These are phyloP conservation scores for Begonia peltatifolia DNA, from an alignment of 306 rosid genomes.

Conservation along the genomic window DNA sequence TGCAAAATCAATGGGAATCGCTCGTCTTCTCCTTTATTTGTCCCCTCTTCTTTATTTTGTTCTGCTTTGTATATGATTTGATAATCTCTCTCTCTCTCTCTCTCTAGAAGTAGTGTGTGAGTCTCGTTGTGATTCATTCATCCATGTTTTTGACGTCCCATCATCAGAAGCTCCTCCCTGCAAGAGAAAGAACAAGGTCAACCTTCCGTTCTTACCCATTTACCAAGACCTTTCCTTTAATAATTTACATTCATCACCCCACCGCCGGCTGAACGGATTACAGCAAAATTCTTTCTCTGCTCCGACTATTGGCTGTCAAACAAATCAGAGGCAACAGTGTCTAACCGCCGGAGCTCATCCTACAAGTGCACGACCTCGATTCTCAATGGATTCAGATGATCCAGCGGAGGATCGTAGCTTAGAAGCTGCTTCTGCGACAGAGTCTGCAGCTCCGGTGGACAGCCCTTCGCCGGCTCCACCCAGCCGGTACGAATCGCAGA, in stretches of 20 bases:
- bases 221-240: conserved; percentile 17
- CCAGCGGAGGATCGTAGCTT: conserved; percentile 10
- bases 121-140: conserved; percentile 14
- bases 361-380: conserved; percentile 13
- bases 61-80: too few relatives aligned
- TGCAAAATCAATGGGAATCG: too few relatives aligned
- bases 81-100: too few relatives aligned
- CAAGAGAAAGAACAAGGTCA: background rate
- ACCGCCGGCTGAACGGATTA: too few relatives aligned
- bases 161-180: conserved; percentile 24
- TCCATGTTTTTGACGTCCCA: conserved; percentile 57
- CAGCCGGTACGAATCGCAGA: conserved; percentile 92
- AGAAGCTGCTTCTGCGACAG: too few relatives aligned
- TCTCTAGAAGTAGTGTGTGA: too few relatives aligned
- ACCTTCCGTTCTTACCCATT: conserved; percentile 4
- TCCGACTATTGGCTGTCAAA: too few relatives aligned
- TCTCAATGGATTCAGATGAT: conserved; percentile 5
- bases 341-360: conserved; percentile 2
- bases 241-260: background rate
- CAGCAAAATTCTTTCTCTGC: too few relatives aligned
- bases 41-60: too few relatives aligned
- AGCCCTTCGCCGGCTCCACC: conserved; percentile 41
- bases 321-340: too few relatives aligned
- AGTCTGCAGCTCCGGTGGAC: conserved; percentile 8
- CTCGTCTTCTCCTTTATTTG: too few relatives aligned